These are phyloP conservation scores for Dispira parvispora DNA, from an alignment of 192 early-diverging fungal species.

Conservation along the genomic window DNA sequence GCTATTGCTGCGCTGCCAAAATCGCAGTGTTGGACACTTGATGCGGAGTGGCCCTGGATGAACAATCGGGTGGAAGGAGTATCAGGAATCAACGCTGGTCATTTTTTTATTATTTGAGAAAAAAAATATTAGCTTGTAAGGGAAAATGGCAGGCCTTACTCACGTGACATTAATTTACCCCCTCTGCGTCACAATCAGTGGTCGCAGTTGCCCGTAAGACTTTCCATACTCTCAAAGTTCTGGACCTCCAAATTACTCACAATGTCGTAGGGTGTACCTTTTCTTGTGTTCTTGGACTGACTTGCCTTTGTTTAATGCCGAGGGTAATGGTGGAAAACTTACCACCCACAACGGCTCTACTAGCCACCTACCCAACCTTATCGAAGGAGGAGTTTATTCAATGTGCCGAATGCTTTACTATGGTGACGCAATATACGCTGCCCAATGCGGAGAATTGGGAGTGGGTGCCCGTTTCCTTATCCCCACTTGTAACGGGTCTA, in stretches of 20 bases:
- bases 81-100: too few relatives aligned
- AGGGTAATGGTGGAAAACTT: not conserved
- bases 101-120: too few relatives aligned
- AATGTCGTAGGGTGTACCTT: not conserved
- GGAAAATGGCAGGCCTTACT: too few relatives aligned
- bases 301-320: not conserved
- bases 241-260: not conserved
- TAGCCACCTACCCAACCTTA: not conserved
- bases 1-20: too few relatives aligned
- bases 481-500: not conserved
- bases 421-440: not conserved
- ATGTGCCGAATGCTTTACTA: not conserved
- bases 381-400: not conserved
- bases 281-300: not conserved
- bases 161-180: too few relatives aligned
- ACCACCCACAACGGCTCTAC: not conserved
- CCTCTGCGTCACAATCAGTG: too few relatives aligned
- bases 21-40: too few relatives aligned
- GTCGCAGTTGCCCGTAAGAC: too few relatives aligned
- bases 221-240: not conserved
- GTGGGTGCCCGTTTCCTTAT: not conserved
- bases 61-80: too few relatives aligned
- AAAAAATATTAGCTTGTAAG: too few relatives aligned
- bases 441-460: not conserved
- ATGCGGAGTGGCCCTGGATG: too few relatives aligned